Base-by-base conservation (phyloP, 1,284 basidiomycete genomes). In the Trichosporon sp. region DNA sequence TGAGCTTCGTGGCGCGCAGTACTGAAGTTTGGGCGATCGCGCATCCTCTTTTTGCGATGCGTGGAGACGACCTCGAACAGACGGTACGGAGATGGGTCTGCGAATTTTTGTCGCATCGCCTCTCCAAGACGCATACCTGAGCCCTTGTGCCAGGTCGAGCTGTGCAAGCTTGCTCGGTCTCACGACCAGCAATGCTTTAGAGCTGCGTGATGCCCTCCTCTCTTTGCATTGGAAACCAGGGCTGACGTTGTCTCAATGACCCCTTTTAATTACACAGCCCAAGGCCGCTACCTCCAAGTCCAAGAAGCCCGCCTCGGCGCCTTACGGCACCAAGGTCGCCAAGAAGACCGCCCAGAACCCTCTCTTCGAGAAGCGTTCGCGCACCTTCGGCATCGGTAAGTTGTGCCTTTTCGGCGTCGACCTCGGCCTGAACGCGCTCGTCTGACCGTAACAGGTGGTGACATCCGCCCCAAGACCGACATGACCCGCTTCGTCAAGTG, bases 401-500 rank as follows among this genome's bases (percentile, higher is more conserved):
- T 70, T 3, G 19, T 6, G 13, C 34, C 34, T 11, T 27, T 6
- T 8, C 23, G 25, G 67, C 54, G 56, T 3, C 21, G 10, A 23
- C 9, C 3, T 9, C 29, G 46, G 25, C 25, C 8, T 46, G 44
- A 27, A 29, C 3, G 23, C 16, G 11, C 23, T 31, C 40, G 23
- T 7, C 58, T 60, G 9, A 46, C 54, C 13, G 16, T 21, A 29
- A 61, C 69, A 95, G 94, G 95, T 78, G 92, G 95, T 84, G 92
- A 96, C 83, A 87, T 98, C 77, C 91, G 90, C 77, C 95, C 90
- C 76, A 86, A 87, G 81, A 87, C 86, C 66, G 95, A 99, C 84
- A 84, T 98, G 71, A 96, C 92, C 70, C 92, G 95, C 81, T 98
- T 98, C 84, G 92, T 98, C 84, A 98, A 97, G 84, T 99, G 95